Evolutionary conservation across 139 green algal species (phyloP).

Genomic region (Chlorella vulgaris): DNA sequence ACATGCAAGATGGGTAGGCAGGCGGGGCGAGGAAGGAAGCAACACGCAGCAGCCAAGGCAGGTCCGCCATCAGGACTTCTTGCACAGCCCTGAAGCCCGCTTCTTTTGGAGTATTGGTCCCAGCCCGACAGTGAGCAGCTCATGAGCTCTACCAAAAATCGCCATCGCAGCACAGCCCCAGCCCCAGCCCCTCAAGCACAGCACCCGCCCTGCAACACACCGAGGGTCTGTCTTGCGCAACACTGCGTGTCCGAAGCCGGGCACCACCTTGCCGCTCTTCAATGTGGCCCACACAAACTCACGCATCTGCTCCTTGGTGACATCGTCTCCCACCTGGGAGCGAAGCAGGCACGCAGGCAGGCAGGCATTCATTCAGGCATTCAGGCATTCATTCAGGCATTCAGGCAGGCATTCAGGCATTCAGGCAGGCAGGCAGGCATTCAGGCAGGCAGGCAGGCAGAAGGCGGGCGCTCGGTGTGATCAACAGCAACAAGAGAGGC

Average conservation of each 20-base stretch:
- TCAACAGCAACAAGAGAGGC: too few relatives aligned
- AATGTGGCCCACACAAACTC: constrained; percentile 93
- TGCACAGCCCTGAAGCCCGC: background rate
- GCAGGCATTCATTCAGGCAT: too few relatives aligned
- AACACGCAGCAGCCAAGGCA: background rate
- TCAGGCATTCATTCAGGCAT: too few relatives aligned
- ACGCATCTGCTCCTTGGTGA: constrained; percentile 85
- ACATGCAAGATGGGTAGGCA: too few relatives aligned
- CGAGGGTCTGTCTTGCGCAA: constrained; percentile 97
- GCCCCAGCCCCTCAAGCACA: too few relatives aligned
- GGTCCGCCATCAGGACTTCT: too few relatives aligned
- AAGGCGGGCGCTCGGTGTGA: too few relatives aligned
- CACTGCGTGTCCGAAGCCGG: constrained; percentile 97
- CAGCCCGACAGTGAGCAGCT: background rate
- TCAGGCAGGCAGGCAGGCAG: too few relatives aligned
- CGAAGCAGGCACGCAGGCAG: background rate
- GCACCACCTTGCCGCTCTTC: constrained; percentile 93
- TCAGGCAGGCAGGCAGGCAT: background rate
- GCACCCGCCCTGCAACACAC: background rate
- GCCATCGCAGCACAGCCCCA: too few relatives aligned
- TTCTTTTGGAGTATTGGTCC: background rate
- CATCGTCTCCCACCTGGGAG: constrained; percentile 73
- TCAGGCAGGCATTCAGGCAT: too few relatives aligned
- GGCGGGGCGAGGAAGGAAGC: too few relatives aligned
- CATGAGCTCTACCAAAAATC: too few relatives aligned